Conservation (phyloP, 257 asterid genomes). For the Ophiorrhiza pumila region DNA sequence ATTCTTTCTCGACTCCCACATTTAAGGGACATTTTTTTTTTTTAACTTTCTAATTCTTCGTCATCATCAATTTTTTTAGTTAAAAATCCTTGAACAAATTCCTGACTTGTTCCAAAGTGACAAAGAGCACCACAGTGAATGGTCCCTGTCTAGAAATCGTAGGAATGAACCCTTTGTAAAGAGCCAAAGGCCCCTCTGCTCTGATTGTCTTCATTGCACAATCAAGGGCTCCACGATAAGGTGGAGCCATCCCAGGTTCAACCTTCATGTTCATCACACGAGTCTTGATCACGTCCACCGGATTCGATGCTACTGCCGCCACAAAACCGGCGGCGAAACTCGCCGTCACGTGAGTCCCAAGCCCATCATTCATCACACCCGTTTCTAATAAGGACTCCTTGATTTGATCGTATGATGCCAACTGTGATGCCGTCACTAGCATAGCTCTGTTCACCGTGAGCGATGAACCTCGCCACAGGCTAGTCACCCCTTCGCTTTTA, state of each 20-base stretch:
- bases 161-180: constrained; percentile 80
- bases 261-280: constrained; percentile 94
- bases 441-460: constrained; percentile 91
- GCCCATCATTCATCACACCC: constrained; percentile 64
- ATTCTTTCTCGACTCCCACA: constrained; percentile 4
- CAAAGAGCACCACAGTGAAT: constrained; percentile 80
- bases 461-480: constrained; percentile 95
- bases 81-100: constrained; percentile 72
- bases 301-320: constrained; percentile 85
- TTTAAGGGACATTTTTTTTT: constrained; percentile 1
- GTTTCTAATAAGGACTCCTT: constrained; percentile 55
- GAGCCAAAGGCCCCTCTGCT: constrained; percentile 86
- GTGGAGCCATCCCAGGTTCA: constrained; percentile 59
- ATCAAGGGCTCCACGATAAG: constrained; percentile 73
- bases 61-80: constrained; percentile 26
- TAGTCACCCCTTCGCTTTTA: constrained; percentile 59
- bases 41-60: constrained; percentile 20
- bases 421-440: constrained; percentile 85
- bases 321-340: constrained; percentile 95
- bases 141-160: constrained; percentile 91
- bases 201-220: constrained; percentile 77
- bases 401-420: constrained; percentile 81
- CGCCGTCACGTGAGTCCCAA: constrained; percentile 81
- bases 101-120: constrained; percentile 84
- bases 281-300: constrained; percentile 88